Evolutionary conservation across 1,284 basidiomycete species (phyloP).

Genomic region (Leccinum griseonigrum): DNA sequence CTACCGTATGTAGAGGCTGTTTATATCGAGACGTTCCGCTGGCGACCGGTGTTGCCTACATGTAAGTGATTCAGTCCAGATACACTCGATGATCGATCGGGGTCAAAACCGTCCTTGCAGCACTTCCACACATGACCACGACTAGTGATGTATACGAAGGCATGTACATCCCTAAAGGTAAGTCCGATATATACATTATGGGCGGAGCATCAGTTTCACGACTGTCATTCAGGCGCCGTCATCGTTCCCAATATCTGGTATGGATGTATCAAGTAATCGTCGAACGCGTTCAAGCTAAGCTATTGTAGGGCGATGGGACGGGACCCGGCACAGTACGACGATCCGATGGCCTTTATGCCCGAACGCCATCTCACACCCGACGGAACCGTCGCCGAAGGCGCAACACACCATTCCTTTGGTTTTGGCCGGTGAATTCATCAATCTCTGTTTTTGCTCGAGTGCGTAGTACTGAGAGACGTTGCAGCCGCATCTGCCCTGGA

Average conservation of each 20-base stretch:
- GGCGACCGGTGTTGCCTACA: slow-evolving; percentile 23
- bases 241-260: slow-evolving; percentile 30
- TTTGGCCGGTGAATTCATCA: slow-evolving; percentile 25
- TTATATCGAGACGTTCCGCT: slow-evolving; percentile 24
- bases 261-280: background rate
- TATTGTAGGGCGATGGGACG: slow-evolving; percentile 23
- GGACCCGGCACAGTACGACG: slow-evolving; percentile 19
- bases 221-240: slow-evolving; percentile 16
- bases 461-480: background rate
- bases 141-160: slow-evolving; percentile 30
- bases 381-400: slow-evolving; percentile 11
- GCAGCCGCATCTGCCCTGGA: slow-evolving; percentile 27
- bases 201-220: background rate
- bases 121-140: slow-evolving; percentile 26
- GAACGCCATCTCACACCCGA: slow-evolving; percentile 25
- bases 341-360: slow-evolving; percentile 27
- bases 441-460: background rate
- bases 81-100: background rate
- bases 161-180: slow-evolving; percentile 34
- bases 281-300: slow-evolving; percentile 4
- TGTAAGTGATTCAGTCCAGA: slow-evolving; percentile 14
- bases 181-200: background rate
- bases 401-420: slow-evolving; percentile 13
- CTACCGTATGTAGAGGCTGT: slow-evolving; percentile 30
- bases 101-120: slow-evolving; percentile 10